These are phyloP conservation scores for Ceratobasidium sp. DNA, from an alignment of 1,284 basidiomycete genomes.

Conservation along the genomic window DNA sequence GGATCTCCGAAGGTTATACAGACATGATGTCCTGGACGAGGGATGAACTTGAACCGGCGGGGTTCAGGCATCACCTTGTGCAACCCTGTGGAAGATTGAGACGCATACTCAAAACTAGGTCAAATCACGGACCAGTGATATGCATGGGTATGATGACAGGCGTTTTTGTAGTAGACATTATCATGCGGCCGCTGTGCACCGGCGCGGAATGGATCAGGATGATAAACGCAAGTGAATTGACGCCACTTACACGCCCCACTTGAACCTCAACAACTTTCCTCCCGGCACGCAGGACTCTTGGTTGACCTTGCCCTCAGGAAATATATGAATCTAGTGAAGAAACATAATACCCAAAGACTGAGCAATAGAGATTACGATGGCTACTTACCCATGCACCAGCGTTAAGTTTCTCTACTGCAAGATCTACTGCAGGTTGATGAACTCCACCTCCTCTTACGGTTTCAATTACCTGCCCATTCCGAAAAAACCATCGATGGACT, in stretches of 20 bases:
- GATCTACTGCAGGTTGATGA: slow-evolving; percentile 86
- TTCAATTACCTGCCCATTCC: slow-evolving; percentile 90
- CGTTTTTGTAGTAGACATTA: slow-evolving; percentile 76
- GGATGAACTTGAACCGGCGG: slow-evolving; percentile 73
- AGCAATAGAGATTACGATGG: not conserved
- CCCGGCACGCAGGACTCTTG: slow-evolving; percentile 68
- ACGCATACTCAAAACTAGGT: not conserved
- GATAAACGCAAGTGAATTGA: slow-evolving; percentile 8
- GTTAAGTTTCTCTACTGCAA: slow-evolving; percentile 80
- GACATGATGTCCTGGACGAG: slow-evolving; percentile 64
- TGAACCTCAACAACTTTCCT: slow-evolving; percentile 77
- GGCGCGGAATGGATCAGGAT: slow-evolving; percentile 19
- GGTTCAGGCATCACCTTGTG: slow-evolving; percentile 90
- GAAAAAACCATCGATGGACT: slow-evolving; percentile 82
- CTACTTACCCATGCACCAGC: slow-evolving; percentile 81
- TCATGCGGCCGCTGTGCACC: slow-evolving; percentile 71
- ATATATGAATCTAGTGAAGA: slow-evolving; percentile 80
- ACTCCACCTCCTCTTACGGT: slow-evolving; percentile 91
- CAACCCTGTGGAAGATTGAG: slow-evolving; percentile 63
- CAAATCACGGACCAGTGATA: slow-evolving; percentile 69
- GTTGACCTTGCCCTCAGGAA: slow-evolving; percentile 92
- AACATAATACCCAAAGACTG: slow-evolving; percentile 28
- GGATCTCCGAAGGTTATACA: slow-evolving; percentile 77
- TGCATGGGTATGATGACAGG: slow-evolving; percentile 95
- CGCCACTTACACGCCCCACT: slow-evolving; percentile 90